phyloP scores from a whole-genome alignment of 1,284 basidiomycete genomes.

The Tylopilus sp. region DNA sequence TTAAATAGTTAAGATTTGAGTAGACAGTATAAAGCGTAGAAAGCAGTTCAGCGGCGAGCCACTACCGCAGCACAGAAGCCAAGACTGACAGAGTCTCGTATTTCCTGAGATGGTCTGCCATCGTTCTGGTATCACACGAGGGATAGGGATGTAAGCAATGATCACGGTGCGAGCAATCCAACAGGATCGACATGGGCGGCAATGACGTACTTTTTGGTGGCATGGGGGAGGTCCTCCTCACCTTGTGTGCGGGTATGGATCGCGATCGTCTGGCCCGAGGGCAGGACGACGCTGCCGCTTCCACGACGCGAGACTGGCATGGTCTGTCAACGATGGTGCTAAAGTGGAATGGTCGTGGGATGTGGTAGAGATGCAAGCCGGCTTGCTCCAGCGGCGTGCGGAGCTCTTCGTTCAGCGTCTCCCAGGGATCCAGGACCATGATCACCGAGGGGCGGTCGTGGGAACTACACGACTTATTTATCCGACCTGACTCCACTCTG shows the following conservation, averaged over 20 bases:
- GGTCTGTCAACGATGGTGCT: slow-evolving; percentile 11
- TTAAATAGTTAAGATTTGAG: neutral
- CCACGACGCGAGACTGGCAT: slow-evolving; percentile 71
- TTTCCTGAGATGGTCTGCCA: slow-evolving; percentile 86
- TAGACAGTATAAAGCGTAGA: neutral
- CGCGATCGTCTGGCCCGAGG: slow-evolving; percentile 71
- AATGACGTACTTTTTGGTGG: slow-evolving; percentile 70
- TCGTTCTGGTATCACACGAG: slow-evolving; percentile 50
- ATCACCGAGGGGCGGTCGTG: slow-evolving; percentile 10
- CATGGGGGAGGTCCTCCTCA: slow-evolving; percentile 81
- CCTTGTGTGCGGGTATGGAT: slow-evolving; percentile 52
- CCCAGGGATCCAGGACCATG: neutral
- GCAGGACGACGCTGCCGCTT: slow-evolving; percentile 68
- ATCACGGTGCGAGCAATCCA: neutral
- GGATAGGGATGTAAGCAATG: slow-evolving; percentile 7
- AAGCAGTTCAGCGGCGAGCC: slow-evolving; percentile 9
- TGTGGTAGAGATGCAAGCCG: slow-evolving; percentile 9
- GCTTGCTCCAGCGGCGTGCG: neutral
- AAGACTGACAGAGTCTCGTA: slow-evolving; percentile 74
- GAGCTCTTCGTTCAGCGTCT: slow-evolving; percentile 15
- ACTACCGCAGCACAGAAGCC: neutral
- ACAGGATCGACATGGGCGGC: neutral
- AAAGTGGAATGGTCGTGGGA: slow-evolving; percentile 18
- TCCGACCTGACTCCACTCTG: neutral
- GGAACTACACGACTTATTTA: slow-evolving; percentile 24